These are phyloP conservation scores for Trichosporon faecale DNA, from an alignment of 1,284 basidiomycete species.

Conservation along the genomic window DNA sequence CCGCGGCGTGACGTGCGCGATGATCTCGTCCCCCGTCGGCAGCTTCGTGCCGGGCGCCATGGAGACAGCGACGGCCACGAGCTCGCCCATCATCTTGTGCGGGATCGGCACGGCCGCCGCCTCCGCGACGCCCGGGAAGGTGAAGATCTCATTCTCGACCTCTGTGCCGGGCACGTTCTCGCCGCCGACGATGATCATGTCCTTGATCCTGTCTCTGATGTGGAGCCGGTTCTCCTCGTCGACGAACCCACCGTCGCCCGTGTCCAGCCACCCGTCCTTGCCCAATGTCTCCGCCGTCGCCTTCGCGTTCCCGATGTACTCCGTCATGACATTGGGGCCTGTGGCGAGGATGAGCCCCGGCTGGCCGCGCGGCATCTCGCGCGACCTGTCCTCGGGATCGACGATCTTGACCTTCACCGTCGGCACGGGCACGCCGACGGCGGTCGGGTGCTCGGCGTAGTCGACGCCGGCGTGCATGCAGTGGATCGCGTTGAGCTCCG, in stretches of 20 bases:
- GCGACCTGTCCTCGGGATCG: constrained; percentile 30
- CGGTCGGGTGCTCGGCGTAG: constrained; percentile 29
- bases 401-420: constrained; percentile 41
- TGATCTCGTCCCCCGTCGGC: constrained; percentile 12
- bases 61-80: constrained; percentile 39
- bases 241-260: constrained; percentile 41
- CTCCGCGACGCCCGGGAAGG: constrained; percentile 36
- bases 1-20: constrained; percentile 10
- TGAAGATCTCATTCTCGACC: constrained; percentile 44
- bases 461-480: constrained; percentile 41
- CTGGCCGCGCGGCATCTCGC: constrained; percentile 29
- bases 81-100: constrained; percentile 38
- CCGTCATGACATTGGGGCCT: constrained; percentile 46
- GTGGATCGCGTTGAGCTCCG: constrained; percentile 46
- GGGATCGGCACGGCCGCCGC: constrained; percentile 44
- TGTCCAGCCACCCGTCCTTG: constrained; percentile 45
- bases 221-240: constrained; percentile 42
- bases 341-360: constrained; percentile 37
- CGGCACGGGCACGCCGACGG: constrained; percentile 37
- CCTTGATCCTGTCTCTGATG: constrained; percentile 40
- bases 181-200: constrained; percentile 49
- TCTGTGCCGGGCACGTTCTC: constrained; percentile 44
- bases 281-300: constrained; percentile 26
- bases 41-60: constrained; percentile 23
- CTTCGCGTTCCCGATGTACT: constrained; percentile 30